phyloP scores from a whole-genome alignment of 495 filamentous ascomycete genomes.

The Aspergillus coremiiformis region DNA sequence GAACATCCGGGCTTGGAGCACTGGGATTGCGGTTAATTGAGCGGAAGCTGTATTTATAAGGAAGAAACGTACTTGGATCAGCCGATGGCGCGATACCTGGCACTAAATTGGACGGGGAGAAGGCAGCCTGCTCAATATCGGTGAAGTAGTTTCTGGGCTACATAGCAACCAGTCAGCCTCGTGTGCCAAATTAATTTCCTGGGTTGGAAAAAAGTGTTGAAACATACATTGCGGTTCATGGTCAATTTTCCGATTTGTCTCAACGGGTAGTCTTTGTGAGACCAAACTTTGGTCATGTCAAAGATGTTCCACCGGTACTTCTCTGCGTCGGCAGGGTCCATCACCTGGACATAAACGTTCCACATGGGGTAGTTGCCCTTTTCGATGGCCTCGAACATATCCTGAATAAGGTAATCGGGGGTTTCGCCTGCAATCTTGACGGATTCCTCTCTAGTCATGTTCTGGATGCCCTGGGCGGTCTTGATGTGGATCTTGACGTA shows the following conservation, averaged over 20 bases:
- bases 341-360: constrained; percentile 35
- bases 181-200: no score
- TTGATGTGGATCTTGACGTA: constrained; percentile 63
- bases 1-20: constrained; percentile 64
- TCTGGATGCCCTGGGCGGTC: constrained; percentile 55
- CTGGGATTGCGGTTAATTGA: neutral
- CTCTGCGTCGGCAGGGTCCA: constrained; percentile 26
- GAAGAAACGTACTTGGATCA: constrained; percentile 19
- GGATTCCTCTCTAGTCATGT: constrained; percentile 58
- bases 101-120: constrained; percentile 38
- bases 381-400: constrained; percentile 27
- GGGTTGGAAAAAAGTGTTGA: no score
- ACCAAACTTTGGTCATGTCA: constrained; percentile 32
- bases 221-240: constrained; percentile 23
- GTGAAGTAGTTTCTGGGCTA: constrained; percentile 32
- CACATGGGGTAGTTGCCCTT: constrained; percentile 25
- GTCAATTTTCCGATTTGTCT: constrained; percentile 26
- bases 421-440: constrained; percentile 39
- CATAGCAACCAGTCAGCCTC: neutral
- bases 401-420: constrained; percentile 23
- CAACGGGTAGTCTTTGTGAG: constrained; percentile 20
- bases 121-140: constrained; percentile 41
- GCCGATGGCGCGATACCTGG: constrained; percentile 33
- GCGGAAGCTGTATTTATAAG: neutral
- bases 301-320: constrained; percentile 29